These are phyloP conservation scores for Diplodia seriata DNA, from an alignment of 2,329 filamentous ascomycete species.

Conservation along the genomic window DNA sequence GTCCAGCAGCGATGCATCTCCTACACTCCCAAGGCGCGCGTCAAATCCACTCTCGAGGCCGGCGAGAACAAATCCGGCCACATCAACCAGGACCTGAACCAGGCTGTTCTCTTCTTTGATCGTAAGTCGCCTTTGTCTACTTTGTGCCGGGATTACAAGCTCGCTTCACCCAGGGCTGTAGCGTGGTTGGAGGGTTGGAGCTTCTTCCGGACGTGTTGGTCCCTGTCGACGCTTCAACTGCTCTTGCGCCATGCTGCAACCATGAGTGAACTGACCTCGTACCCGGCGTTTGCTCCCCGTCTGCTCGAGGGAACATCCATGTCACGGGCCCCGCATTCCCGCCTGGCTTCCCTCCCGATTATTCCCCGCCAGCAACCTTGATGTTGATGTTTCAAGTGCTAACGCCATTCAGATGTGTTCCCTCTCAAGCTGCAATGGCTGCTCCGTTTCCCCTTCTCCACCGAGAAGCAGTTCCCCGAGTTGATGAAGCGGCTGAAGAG, in stretches of 20 bases:
- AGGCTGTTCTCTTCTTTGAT: slow-evolving; percentile 88
- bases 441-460: slow-evolving; percentile 59
- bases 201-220: neutral
- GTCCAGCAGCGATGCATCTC: slow-evolving; percentile 21
- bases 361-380: slow-evolving; percentile 9
- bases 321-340: neutral
- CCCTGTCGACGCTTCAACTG: neutral
- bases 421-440: slow-evolving; percentile 76
- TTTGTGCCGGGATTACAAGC: too few relatives aligned
- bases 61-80: slow-evolving; percentile 77
- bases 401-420: slow-evolving; percentile 70
- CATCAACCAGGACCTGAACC: slow-evolving; percentile 75
- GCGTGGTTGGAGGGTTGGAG: neutral
- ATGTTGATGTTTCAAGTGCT: neutral
- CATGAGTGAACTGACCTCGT: too few relatives aligned
- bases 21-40: slow-evolving; percentile 10
- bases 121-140: slow-evolving; percentile 61
- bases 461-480: slow-evolving; percentile 55
- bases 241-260: too few relatives aligned
- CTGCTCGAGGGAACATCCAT: neutral
- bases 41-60: slow-evolving; percentile 48
- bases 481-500: slow-evolving; percentile 61
- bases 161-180: neutral
- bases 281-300: neutral
- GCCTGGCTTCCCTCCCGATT: neutral